Evolutionary conservation across 2,329 filamentous ascomycete genomes (phyloP).

Genomic region (Fusarium sp.): DNA sequence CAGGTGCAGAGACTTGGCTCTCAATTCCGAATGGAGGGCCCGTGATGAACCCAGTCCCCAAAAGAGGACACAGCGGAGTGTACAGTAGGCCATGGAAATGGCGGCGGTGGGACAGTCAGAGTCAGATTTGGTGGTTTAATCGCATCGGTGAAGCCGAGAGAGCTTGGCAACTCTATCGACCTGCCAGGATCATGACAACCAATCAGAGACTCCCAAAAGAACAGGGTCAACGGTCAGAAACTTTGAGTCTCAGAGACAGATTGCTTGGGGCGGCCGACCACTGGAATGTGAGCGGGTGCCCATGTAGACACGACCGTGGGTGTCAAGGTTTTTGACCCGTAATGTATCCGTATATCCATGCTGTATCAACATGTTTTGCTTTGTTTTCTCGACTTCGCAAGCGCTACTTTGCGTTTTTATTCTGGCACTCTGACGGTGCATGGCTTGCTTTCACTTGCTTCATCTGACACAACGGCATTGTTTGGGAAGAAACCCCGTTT

Average conservation of each 20-base stretch:
- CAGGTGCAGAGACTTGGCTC: slow-evolving; percentile 8
- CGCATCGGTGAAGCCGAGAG: slow-evolving; percentile 43
- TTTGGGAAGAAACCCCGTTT: slow-evolving; percentile 18
- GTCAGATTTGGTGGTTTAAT: slow-evolving; percentile 37
- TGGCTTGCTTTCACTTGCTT: slow-evolving; percentile 2
- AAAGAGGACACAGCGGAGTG: slow-evolving; percentile 33
- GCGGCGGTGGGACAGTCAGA: slow-evolving; percentile 17
- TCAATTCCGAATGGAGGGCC: slow-evolving; percentile 22
- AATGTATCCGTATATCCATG: slow-evolving; percentile 5
- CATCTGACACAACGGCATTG: slow-evolving; percentile 9
- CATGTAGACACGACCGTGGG: slow-evolving; percentile 28
- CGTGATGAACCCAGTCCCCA: slow-evolving; percentile 31
- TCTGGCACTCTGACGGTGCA: slow-evolving; percentile 10
- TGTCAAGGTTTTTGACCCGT: slow-evolving; percentile 20
- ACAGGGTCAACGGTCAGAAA: slow-evolving; percentile 26
- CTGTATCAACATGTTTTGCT: slow-evolving; percentile 13
- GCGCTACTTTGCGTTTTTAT: slow-evolving; percentile 16
- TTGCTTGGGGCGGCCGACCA: slow-evolving; percentile 37
- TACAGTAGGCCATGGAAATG: slow-evolving; percentile 32
- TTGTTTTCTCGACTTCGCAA: slow-evolving; percentile 22
- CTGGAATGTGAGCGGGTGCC: slow-evolving; percentile 39
- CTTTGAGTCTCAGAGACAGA: slow-evolving; percentile 11
- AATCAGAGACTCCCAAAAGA: slow-evolving; percentile 24
- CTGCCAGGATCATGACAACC: slow-evolving; percentile 2
- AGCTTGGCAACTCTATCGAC: slow-evolving; percentile 44